These are phyloP conservation scores for Bryoerythrophyllum caledonicum DNA, from an alignment of 225 moss, liverwort and hornwort genomes.

Conservation along the genomic window DNA sequence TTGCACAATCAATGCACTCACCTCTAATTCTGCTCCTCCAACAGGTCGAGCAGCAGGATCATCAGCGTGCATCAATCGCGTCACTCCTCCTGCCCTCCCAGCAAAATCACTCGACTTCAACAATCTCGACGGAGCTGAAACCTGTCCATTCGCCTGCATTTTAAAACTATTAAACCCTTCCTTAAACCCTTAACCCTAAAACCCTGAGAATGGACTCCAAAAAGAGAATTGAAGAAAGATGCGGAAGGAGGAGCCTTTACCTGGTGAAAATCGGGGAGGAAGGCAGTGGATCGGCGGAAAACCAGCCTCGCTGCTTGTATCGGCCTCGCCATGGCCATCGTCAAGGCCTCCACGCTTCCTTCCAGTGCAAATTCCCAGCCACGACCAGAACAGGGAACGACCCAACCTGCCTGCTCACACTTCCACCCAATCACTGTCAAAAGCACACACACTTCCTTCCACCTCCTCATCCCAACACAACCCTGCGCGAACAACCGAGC, in stretches of 20 bases:
- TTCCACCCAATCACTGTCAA: no score
- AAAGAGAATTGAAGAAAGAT: not conserved
- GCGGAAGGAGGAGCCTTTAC: not conserved
- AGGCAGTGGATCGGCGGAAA: not conserved
- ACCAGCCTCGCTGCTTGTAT: not conserved
- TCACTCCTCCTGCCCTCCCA: constrained; percentile 9
- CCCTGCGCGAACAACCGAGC: no score
- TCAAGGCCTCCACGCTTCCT: not conserved
- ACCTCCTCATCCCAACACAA: no score
- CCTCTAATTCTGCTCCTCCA: constrained; percentile 23
- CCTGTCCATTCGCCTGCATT: not conserved
- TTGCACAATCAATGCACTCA: not conserved
- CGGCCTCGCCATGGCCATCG: not conserved
- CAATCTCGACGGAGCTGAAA: not conserved
- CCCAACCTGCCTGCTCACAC: no score
- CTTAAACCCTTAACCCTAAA: not conserved
- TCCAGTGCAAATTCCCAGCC: no score
- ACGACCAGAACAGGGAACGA: no score
- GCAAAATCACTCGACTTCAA: not conserved
- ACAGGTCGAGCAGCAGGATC: constrained; percentile 16
- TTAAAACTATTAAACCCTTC: not conserved
- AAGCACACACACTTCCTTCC: no score
- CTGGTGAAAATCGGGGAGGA: not conserved
- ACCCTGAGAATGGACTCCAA: not conserved
- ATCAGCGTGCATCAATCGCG: constrained; percentile 25